Conservation (phyloP, 2,329 filamentous ascomycete genomes). For the Xylaria sp. region DNA sequence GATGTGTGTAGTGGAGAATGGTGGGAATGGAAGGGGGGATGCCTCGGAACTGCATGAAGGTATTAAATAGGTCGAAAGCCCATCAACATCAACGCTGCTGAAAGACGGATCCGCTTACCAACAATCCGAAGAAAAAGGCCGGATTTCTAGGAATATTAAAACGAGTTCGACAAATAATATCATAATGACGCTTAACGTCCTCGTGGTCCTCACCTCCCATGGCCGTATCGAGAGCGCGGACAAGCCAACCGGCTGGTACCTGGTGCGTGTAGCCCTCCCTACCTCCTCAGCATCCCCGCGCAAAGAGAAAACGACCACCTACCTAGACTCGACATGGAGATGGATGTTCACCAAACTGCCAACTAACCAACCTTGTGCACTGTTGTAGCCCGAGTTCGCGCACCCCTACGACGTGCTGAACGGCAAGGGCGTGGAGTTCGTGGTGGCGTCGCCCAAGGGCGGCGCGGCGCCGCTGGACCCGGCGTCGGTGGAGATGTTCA, state of each 20-base stretch:
- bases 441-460: conserved; percentile 64
- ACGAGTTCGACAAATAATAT: not conserved
- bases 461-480: conserved; percentile 65
- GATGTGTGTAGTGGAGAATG: too few relatives aligned
- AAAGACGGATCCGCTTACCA: too few relatives aligned
- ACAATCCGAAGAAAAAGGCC: not conserved
- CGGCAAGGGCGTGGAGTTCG: conserved; percentile 54
- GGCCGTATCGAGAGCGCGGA: conserved; percentile 51
- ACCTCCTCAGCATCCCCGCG: not conserved
- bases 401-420: conserved; percentile 64
- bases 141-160: too few relatives aligned
- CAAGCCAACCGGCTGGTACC: conserved; percentile 70
- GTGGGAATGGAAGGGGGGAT: too few relatives aligned
- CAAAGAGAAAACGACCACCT: too few relatives aligned
- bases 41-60: too few relatives aligned
- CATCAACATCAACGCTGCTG: too few relatives aligned
- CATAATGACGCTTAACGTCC: conserved; percentile 61
- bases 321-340: too few relatives aligned
- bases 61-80: too few relatives aligned
- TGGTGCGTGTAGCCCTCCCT: conserved; percentile 47
- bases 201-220: conserved; percentile 72
- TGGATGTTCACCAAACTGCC: not conserved
- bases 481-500: conserved; percentile 56
- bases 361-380: conserved; percentile 14
- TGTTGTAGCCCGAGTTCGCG: conserved; percentile 65